Evolutionary conservation across 2,329 filamentous ascomycete species (phyloP), one percentile per base, ranked within the genome.

Genomic region (Paecilomyces sp.): DNA sequence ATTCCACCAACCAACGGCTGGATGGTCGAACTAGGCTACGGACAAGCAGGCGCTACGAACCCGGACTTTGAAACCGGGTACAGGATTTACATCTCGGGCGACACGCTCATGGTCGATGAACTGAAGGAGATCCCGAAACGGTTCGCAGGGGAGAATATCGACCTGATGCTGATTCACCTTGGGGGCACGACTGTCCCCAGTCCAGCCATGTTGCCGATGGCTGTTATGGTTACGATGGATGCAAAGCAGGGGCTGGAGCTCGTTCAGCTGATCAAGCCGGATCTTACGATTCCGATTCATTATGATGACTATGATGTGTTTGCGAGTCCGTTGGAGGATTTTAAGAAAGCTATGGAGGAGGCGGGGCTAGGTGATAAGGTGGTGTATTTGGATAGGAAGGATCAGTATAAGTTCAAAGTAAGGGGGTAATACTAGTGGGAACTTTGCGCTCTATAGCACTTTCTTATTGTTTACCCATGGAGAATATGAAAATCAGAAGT

Each of bases 171-270:
- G 12, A 77, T 86, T 1, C 86, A 89, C 62, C 73, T 89, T 0
- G 86, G 86, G 22, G 86, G 85, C 2, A 88, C 85, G 0, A 88
- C 84, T 3, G 83, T 89, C 31, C 86, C 86, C 0, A 79, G 81
- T 0, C 83, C 85, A 0, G 77, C 78, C 4, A 65, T 85, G 69
- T 84, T 84, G 53, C 70, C 88, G 61, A 60, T 88, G 25, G 87
- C 88, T 80, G 80, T 88, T 6, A 88, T 88, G 85, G 83, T 88
- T 2, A 88, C 85, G 0, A 89, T 89, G 85, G 85, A 88, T 69
- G 85, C 82, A 24, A 77, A 80, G 66, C 83, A 88, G 70, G 85
- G 85, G 0, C 64, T 88, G 30, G 73, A 86, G 72, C 68, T 89
- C 62, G 82, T 89, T 69, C 74, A 78, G 64, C 64, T 88, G 60